Base-by-base conservation (phyloP, 2,329 filamentous ascomycete species). In the Fusarium torreyae region DNA sequence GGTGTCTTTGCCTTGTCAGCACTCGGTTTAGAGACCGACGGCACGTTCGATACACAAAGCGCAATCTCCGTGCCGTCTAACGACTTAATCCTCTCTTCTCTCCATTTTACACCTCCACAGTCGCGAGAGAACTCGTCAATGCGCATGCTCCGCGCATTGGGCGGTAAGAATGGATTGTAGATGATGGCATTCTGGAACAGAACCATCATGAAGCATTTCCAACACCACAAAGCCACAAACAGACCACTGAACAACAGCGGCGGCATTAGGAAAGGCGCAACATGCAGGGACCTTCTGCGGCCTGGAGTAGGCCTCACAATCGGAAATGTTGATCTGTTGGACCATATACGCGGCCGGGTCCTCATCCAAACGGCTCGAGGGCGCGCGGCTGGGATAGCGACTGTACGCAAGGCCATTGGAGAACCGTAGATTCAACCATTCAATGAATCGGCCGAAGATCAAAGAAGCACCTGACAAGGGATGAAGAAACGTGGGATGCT, bases 131-230 rank as follows among this genome's bases (percentile, higher is more conserved):
- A 94, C 71, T 92, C 88, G 5, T 81, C 80, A 38, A 94, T 90
- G 58, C 81, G 88, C 80, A 94, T 90, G 24, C 85, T 84, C 17
- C 91, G 85, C 0, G 92, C 85, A 74, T 91, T 91, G 4, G 92
- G 92, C 18, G 92, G 91, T 51, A 94, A 80, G 45, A 90, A 91
- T 0, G 92, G 91, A 82, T 94, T 93, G 79, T 94, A 94, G 62
- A 94, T 91, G 75, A 94, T 93, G 75, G 91, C 91, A 75, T 94
- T 93, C 79, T 94, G 92, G 76, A 94, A 92, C 6, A 92, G 71
- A 28, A 95, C 83, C 81, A 94, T 88, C 89, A 93, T 92, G 54
- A 89, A 78, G 75, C 91, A 94, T 75, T 90, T 89, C 84, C 86
- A 89, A 3, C 80, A 81, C 85, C 86, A 94, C 15, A 94, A 81